Evolutionary conservation across 2,329 filamentous ascomycete species (phyloP), one percentile per base, ranked within the genome.

Genomic region (Fusarium gaditjirri): DNA sequence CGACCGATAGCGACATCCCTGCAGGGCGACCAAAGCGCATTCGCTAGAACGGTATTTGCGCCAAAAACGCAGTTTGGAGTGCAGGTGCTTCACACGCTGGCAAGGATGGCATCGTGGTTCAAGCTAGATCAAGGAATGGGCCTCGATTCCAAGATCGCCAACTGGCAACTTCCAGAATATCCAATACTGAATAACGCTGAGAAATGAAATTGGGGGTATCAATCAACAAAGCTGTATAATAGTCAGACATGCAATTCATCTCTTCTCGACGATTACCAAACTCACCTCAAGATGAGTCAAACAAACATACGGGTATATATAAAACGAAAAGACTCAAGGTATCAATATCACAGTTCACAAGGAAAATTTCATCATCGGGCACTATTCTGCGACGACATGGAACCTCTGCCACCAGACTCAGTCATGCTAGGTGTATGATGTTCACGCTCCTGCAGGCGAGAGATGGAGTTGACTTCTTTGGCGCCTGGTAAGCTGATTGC

Each of bases 401-500:
- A 72, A 55, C 54, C 69, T 61, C 56, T 69, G 21, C 50, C 50
- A 25, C 39, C 50, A 13, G 68, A 72, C 19, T 50, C 52, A 23
- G 54, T 71, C 65, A 56, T 39, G 21, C 64, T 71, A 8, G 65
- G 64, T 38, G 57, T 11, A n/a, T 33, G 23, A 8, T 65, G 46
- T 17, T 70, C 69, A 29, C 46, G 50, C 54, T 72, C 39, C 25
- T 68, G 39, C 52, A 69, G 69, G 3, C 31, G 39, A 4, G 68
- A 65, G 5, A 55, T 72, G 6, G 64, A 69, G 8, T 55, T 64
- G 23, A 41, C 38, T 25, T 69, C 68, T 72, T 72, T 72, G 21
- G 36, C 52, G 12, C 59, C 69, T 72, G 68, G 69, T 70, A 72
- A 72, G 64, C 69, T 69, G 58, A 65, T 58, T 55, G 69, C 46